phyloP scores from a whole-genome alignment of 805 yeast genomes.

The Barnettozyma californica region DNA sequence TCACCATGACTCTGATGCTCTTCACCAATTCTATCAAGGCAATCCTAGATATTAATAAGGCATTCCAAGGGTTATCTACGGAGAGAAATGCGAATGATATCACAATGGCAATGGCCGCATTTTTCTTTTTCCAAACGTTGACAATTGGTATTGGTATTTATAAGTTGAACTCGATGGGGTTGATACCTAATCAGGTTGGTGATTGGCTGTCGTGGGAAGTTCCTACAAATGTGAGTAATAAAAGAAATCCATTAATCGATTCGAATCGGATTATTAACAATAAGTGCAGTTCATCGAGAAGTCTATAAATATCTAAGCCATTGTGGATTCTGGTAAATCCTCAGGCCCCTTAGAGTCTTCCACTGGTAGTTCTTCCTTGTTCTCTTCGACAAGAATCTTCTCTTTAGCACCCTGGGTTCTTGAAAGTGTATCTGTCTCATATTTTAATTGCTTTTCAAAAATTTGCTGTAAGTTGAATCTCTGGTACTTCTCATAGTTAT shows the following conservation, averaged over 20 bases:
- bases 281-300: conserved; percentile 13
- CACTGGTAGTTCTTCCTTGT: not conserved
- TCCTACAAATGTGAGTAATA: conserved; percentile 21
- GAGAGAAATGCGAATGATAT: conserved; percentile 31
- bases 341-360: not conserved
- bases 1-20: conserved; percentile 83
- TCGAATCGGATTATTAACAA: conserved; percentile 2
- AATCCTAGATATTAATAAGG: conserved; percentile 47
- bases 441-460: conserved; percentile 37
- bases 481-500: conserved; percentile 53
- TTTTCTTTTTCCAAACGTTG: conserved; percentile 41
- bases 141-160: conserved; percentile 73
- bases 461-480: conserved; percentile 82
- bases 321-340: not conserved
- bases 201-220: conserved; percentile 93
- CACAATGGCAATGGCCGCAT: conserved; percentile 27
- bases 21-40: conserved; percentile 75
- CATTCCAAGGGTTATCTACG: conserved; percentile 46
- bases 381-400: not conserved
- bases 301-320: conserved; percentile 1
- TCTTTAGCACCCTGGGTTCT: conserved; percentile 8
- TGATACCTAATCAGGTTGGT: conserved; percentile 78
- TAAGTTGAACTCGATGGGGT: conserved; percentile 83
- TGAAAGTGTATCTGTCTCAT: conserved; percentile 5
- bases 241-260: not conserved